Conservation (phyloP, 2,329 filamentous ascomycete species). For the Ceratocystis huliohia region DNA sequence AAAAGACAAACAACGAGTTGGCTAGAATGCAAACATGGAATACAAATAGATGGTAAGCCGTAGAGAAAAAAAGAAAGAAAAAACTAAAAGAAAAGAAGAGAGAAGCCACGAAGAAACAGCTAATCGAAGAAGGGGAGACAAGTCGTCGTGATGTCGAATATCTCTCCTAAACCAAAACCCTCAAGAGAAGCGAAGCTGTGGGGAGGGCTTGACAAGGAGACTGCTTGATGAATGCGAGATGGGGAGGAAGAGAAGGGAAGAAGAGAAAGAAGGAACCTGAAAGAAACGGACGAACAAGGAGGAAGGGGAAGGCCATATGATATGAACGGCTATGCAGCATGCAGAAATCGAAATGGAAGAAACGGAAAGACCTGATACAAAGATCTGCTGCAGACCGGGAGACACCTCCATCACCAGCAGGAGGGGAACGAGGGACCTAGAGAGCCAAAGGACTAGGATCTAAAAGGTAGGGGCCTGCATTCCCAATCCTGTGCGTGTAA, state of each 20-base stretch:
- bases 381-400: slow-evolving; percentile 2
- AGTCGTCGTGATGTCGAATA: slow-evolving; percentile 19
- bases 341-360: neutral
- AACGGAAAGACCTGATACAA: slow-evolving; percentile 2
- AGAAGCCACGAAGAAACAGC: neutral
- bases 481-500: neutral
- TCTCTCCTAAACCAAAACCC: slow-evolving; percentile 18
- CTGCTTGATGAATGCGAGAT: neutral
- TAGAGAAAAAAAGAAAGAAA: neutral
- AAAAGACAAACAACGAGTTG: slow-evolving; percentile 12
- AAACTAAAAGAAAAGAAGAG: neutral
- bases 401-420: neutral
- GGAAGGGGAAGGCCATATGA: neutral
- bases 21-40: slow-evolving; percentile 7
- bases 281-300: neutral
- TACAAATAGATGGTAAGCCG: slow-evolving; percentile 7
- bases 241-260: slow-evolving; percentile 1
- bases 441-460: neutral
- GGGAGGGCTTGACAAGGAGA: neutral
- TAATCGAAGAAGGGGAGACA: neutral
- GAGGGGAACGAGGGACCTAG: neutral
- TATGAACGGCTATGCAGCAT: neutral
- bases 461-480: neutral
- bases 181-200: slow-evolving; percentile 8
- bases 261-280: neutral